phyloP scores from a whole-genome alignment of 495 filamentous ascomycete genomes.

The Penicillium salamii region DNA sequence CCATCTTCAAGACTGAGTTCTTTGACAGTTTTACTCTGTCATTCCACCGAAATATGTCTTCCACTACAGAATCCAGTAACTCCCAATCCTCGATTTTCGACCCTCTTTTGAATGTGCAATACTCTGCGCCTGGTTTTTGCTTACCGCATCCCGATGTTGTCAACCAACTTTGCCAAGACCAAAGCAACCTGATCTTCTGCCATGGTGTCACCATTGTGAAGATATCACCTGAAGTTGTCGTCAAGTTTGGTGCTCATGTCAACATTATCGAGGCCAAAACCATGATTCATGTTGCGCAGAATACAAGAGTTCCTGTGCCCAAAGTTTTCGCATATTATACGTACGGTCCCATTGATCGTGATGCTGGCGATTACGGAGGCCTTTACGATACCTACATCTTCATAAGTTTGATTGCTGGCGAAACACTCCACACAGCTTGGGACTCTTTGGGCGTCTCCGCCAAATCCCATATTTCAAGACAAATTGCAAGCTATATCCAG shows the following conservation, averaged over 20 bases:
- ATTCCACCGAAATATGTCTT: too few relatives aligned
- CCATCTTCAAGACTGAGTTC: too few relatives aligned
- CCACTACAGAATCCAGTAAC: too few relatives aligned
- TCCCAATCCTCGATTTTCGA: too few relatives aligned
- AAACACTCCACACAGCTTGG: conserved; percentile 16
- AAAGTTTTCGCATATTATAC: conserved; percentile 27
- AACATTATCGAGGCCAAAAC: conserved; percentile 22
- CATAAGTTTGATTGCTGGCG: conserved; percentile 28
- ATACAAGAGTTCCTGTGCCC: conserved; percentile 27
- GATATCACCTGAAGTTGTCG: conserved; percentile 17
- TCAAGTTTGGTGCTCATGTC: conserved; percentile 22
- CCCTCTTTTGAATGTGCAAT: too few relatives aligned
- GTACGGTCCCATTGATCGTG: conserved; percentile 17
- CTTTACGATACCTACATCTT: conserved; percentile 28
- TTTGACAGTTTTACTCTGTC: too few relatives aligned
- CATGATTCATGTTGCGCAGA: conserved; percentile 25
- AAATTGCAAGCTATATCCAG: conserved; percentile 18
- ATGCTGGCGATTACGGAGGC: conserved; percentile 12
- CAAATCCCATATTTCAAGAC: conserved; percentile 13
- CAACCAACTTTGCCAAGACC: neutral
- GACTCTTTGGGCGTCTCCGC: conserved; percentile 10
- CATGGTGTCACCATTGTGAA: conserved; percentile 1
- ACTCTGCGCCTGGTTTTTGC: neutral
- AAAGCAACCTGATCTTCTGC: neutral
- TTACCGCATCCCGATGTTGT: neutral